phyloP scores from a whole-genome alignment of 208 protist species.

The Strigomonas culicis region DNA sequence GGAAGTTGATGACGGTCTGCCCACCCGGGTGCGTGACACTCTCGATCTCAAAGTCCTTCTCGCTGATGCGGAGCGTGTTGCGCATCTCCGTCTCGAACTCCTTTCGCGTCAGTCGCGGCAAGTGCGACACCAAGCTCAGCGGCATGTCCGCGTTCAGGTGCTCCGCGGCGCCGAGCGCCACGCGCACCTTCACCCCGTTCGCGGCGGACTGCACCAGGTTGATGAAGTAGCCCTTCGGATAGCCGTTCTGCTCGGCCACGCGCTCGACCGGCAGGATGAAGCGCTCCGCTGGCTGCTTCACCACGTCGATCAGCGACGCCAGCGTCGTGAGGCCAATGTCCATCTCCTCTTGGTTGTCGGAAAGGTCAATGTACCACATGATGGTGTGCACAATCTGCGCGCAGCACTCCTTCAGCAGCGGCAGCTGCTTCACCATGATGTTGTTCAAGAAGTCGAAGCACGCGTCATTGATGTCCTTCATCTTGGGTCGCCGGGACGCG shows the following conservation, averaged over 20 bases:
- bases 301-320: conserved; percentile 64
- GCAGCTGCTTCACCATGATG: conserved; percentile 74
- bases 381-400: conserved; percentile 86
- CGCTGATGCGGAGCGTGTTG: conserved; percentile 37
- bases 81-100: conserved; percentile 85
- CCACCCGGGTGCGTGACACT: conserved; percentile 53
- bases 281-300: conserved; percentile 62
- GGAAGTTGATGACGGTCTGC: conserved; percentile 76
- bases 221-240: conserved; percentile 53
- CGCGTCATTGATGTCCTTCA: conserved; percentile 79
- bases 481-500: conserved; percentile 29
- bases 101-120: conserved; percentile 57
- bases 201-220: conserved; percentile 59
- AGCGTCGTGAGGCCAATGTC: conserved; percentile 74
- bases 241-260: conserved; percentile 65
- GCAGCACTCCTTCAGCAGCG: conserved; percentile 78
- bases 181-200: conserved; percentile 38
- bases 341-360: conserved; percentile 73
- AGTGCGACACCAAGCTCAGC: conserved; percentile 64
- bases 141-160: conserved; percentile 69
- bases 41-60: conserved; percentile 55
- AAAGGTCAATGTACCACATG: conserved; percentile 84
- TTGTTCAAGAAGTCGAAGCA: conserved; percentile 87
- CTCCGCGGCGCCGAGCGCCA: conserved; percentile 24
- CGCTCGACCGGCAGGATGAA: conserved; percentile 79